Conservation (phyloP, 257 asterid genomes). For the Nicotiana sylvestris region DNA sequence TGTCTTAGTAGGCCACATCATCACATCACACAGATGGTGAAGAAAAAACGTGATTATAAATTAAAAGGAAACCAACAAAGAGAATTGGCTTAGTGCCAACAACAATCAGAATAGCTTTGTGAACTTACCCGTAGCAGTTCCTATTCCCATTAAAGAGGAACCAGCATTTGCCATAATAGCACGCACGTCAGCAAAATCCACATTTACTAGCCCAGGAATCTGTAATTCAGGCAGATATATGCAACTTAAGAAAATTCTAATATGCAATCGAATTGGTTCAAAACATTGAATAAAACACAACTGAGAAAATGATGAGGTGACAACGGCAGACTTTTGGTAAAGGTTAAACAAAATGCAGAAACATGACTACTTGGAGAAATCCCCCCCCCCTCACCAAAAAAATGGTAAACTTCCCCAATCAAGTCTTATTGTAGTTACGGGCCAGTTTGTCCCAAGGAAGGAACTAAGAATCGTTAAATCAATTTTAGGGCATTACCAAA, state of each 20-base stretch:
- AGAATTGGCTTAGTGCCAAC: neutral
- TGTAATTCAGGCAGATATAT: constrained; percentile 35
- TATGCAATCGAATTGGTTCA: neutral
- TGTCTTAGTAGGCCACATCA: neutral
- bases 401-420: neutral
- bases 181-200: constrained; percentile 97
- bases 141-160: constrained; percentile 92
- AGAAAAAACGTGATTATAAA: neutral
- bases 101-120: constrained; percentile 8
- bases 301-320: neutral
- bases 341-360: neutral
- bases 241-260: neutral
- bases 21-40: neutral
- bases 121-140: constrained; percentile 83
- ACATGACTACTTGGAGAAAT: neutral
- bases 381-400: no score
- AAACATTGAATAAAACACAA: neutral
- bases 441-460: neutral
- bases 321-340: neutral
- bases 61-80: constrained; percentile 3
- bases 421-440: neutral
- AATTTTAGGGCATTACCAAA: neutral
- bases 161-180: constrained; percentile 98
- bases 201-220: constrained; percentile 96
- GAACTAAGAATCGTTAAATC: neutral